Percentiles rank a stretch among this genome's conserved stretches.
phyloP scores from a whole-genome alignment of 164 flowering plant genomes.

The Brasenia schreberi region DNA sequence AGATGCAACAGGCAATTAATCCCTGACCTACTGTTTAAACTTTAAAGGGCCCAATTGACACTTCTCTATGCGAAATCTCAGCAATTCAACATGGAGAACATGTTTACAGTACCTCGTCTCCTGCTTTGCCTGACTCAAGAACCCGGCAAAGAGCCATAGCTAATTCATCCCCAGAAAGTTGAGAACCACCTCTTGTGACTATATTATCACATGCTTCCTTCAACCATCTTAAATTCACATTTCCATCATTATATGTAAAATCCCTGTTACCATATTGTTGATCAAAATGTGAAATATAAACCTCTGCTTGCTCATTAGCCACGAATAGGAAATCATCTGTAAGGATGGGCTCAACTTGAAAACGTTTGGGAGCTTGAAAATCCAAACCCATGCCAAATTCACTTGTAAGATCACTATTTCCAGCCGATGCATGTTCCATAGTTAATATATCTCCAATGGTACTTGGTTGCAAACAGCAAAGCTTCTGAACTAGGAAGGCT shows the following conservation, averaged over 20 bases:
- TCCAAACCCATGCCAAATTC: conserved; percentile 80
- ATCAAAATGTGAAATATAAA: conserved; percentile 19
- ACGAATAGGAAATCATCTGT: background rate
- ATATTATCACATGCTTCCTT: conserved; percentile 67
- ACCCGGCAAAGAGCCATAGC: conserved; percentile 94
- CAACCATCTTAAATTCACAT: conserved; percentile 67
- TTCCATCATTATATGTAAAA: conserved; percentile 14
- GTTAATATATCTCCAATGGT: conserved; percentile 12
- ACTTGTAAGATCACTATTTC: conserved; percentile 12
- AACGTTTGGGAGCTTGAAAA: conserved; percentile 62
- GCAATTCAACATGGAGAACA: background rate
- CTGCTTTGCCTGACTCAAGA: conserved; percentile 83
- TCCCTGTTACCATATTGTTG: conserved; percentile 15
- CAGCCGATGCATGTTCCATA: conserved; percentile 16
- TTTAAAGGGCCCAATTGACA: background rate
- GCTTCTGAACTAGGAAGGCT: conserved; percentile 36
- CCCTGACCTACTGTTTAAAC: background rate
- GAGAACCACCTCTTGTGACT: conserved; percentile 52
- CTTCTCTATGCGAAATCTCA: background rate
- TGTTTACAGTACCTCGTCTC: conserved; percentile 71
- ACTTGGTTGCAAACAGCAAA: conserved; percentile 36
- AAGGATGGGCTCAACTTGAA: conserved; percentile 29
- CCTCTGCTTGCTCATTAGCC: background rate
- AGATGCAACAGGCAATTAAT: background rate
- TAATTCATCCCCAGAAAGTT: conserved; percentile 82